phyloP scores from a whole-genome alignment of 169 alveolate species.

The Cryptosporidium baileyi region DNA sequence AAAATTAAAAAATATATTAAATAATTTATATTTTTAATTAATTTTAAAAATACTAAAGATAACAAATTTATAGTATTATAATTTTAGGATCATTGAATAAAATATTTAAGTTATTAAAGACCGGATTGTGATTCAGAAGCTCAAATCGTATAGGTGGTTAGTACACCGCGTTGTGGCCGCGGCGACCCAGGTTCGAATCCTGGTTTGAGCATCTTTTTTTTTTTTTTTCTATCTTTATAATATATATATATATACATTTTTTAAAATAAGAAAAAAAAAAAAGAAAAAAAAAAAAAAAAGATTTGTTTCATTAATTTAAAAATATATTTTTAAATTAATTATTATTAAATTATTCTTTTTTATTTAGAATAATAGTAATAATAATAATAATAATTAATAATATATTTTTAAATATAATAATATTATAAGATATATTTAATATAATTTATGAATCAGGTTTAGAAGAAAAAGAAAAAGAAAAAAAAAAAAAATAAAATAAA shows the following conservation, averaged over 20 bases:
- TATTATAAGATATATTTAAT: no score
- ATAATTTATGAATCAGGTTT: no score
- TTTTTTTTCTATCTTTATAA: background rate
- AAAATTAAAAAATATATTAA: background rate
- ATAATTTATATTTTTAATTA: background rate
- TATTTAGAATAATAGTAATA: background rate
- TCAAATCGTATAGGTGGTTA: slow-evolving; percentile 72
- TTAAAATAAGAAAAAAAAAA: background rate
- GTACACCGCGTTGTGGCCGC: slow-evolving; percentile 74
- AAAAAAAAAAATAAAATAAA: no score
- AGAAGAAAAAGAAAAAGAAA: no score
- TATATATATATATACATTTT: background rate
- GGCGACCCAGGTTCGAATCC: slow-evolving; percentile 74
- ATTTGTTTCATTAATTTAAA: no score
- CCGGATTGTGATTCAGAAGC: background rate
- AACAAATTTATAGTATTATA: background rate
- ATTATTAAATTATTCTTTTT: background rate
- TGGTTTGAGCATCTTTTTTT: slow-evolving; percentile 67
- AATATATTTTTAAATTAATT: background rate
- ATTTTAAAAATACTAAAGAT: background rate
- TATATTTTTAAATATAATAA: no score
- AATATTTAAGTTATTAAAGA: no score
- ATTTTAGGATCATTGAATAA: no score
- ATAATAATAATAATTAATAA: background rate
- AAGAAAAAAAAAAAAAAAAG: background rate